Evolutionary conservation across 441 rosid genomes (phyloP).

Genomic region (Erysimum cheiri): DNA sequence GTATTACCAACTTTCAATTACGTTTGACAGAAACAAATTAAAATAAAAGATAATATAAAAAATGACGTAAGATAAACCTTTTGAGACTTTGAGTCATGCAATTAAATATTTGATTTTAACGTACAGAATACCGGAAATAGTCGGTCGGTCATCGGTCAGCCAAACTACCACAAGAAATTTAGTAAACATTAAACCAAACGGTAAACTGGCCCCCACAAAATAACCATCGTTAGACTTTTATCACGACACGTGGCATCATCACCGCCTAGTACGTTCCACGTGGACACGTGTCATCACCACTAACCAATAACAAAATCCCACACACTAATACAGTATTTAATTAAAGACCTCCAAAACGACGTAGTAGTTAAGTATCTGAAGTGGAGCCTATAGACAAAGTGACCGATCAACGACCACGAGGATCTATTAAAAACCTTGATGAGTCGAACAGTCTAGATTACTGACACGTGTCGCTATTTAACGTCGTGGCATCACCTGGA

Average conservation of each 20-base stretch:
- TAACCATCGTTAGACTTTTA: neutral
- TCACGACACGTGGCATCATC: neutral
- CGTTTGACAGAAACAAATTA: neutral
- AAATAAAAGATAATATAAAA: neutral
- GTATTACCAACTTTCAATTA: neutral
- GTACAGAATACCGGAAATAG: neutral
- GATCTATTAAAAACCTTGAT: constrained; percentile 19
- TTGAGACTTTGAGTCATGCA: neutral
- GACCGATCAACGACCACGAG: constrained; percentile 40
- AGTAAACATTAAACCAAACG: constrained; percentile 6
- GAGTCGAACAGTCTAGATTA: constrained; percentile 35
- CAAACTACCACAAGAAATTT: constrained; percentile 24
- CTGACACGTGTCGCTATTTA: constrained; percentile 24
- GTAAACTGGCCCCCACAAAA: constrained; percentile 7
- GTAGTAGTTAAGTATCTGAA: constrained; percentile 6
- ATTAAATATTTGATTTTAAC: constrained; percentile 6
- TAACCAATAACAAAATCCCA: constrained; percentile 21
- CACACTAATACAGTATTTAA: neutral
- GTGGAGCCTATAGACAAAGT: constrained; percentile 7
- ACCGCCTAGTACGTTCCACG: neutral
- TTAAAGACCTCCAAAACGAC: neutral
- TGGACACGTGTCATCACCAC: neutral
- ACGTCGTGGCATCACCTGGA: constrained; percentile 15
- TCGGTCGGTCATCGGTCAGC: constrained; percentile 35
- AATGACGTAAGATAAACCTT: neutral